A percentile compares a stretch with the other conserved stretches of the same genome.
phyloP scores from a whole-genome alignment of 179 eudicot species.

The Silene vulgaris region DNA sequence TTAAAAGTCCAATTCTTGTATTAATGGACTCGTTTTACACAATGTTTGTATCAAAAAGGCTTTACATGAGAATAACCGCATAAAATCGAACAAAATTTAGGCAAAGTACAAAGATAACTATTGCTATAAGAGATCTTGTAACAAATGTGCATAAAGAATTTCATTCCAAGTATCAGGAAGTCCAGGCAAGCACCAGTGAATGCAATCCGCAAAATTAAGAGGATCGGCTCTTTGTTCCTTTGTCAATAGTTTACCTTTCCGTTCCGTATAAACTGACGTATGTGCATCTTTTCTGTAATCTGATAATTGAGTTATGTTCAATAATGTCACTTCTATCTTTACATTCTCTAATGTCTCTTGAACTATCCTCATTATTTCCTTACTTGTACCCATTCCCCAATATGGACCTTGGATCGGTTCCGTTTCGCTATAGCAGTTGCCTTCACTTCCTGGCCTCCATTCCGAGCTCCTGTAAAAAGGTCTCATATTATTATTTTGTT shows the following conservation, averaged over 20 bases:
- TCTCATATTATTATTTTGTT: no score
- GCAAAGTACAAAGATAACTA: neutral
- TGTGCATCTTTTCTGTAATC: constrained; percentile 90
- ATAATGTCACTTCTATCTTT: constrained; percentile 47
- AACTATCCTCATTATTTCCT: constrained; percentile 63
- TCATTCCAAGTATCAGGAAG: constrained; percentile 97
- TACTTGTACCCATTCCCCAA: constrained; percentile 81
- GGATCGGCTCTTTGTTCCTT: constrained; percentile 79
- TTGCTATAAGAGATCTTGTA: constrained; percentile 36
- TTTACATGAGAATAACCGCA: neutral
- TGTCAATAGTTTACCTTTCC: constrained; percentile 77
- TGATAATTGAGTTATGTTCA: constrained; percentile 85
- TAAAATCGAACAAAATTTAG: constrained; percentile 14
- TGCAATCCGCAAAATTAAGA: constrained; percentile 74
- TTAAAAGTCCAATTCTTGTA: no score
- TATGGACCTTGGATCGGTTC: constrained; percentile 58
- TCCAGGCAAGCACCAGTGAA: constrained; percentile 97
- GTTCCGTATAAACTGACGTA: constrained; percentile 72
- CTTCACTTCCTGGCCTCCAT: constrained; percentile 69
- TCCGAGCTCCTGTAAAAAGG: constrained; percentile 65
- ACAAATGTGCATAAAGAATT: constrained; percentile 64
- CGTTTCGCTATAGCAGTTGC: constrained; percentile 78
- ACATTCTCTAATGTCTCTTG: constrained; percentile 41
- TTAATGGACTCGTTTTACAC: no score
- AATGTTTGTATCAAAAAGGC: no score